These are phyloP conservation scores for Arabis alpina DNA, from an alignment of 345 rosid genomes.

Conservation along the genomic window DNA sequence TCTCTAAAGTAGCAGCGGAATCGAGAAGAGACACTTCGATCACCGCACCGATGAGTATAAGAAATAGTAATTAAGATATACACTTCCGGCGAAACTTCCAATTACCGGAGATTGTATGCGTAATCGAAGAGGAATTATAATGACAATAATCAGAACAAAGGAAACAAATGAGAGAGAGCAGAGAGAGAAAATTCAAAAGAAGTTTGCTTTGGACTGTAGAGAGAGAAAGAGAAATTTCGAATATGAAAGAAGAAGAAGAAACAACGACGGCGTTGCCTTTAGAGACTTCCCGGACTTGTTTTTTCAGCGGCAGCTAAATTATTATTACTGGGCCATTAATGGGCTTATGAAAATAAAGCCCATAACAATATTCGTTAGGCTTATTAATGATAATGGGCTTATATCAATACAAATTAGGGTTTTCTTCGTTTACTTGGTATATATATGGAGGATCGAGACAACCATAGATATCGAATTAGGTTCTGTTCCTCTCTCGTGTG, in stretches of 20 bases:
- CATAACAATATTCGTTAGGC: background rate
- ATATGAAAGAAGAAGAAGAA: constrained; percentile 19
- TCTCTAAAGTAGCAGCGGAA: constrained; percentile 37
- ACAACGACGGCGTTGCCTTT: constrained; percentile 24
- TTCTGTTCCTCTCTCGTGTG: too few species aligned
- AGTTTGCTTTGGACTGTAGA: constrained; percentile 13
- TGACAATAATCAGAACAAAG: background rate
- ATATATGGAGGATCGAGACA: background rate
- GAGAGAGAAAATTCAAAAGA: background rate
- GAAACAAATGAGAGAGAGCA: constrained; percentile 15
- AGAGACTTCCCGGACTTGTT: background rate
- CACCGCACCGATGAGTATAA: constrained; percentile 24
- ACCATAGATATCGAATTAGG: too few species aligned
- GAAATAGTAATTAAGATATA: background rate
- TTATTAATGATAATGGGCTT: too few species aligned
- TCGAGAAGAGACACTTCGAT: constrained; percentile 27
- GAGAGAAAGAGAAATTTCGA: constrained; percentile 37
- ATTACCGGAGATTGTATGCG: constrained; percentile 3
- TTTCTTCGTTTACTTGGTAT: background rate
- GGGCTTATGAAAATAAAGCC: background rate
- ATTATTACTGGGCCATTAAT: background rate
- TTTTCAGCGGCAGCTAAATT: constrained; percentile 27
- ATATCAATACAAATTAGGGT: background rate
- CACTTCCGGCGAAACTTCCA: constrained; percentile 18
- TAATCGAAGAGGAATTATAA: constrained; percentile 23